These are phyloP conservation scores for Globisporangium viniferum DNA, from an alignment of 352 stramenopile species.

Conservation along the genomic window DNA sequence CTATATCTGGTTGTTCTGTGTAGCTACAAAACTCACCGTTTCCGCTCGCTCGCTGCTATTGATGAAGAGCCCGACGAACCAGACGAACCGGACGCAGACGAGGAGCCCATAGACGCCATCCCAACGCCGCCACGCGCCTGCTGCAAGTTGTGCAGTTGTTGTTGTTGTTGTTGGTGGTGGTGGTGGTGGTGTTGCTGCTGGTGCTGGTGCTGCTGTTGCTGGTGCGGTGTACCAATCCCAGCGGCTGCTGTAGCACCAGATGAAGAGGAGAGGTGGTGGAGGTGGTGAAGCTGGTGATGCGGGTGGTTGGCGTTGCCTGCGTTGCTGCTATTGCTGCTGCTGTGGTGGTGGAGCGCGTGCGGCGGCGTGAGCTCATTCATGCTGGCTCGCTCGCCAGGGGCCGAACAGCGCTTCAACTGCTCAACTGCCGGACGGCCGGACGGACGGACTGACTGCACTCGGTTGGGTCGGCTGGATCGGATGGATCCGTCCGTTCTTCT, in stretches of 20 bases:
- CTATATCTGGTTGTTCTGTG: neutral
- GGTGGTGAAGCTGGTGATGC: neutral
- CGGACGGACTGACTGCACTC: neutral
- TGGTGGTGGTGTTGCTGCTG: neutral
- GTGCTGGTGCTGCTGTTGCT: conserved; percentile 7
- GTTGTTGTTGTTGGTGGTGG: conserved; percentile 7
- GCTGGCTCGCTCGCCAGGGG: neutral
- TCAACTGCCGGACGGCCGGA: neutral
- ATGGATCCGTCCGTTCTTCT: conserved; percentile 14
- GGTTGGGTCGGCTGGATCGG: conserved; percentile 3
- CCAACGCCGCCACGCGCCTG: conserved; percentile 6
- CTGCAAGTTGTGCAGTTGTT: conserved; percentile 14
- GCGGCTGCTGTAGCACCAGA: neutral
- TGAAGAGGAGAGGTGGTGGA: neutral
- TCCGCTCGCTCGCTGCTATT: conserved; percentile 9
- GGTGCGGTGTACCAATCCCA: conserved; percentile 1
- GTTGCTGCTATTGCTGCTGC: conserved; percentile 11
- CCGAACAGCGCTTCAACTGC: neutral
- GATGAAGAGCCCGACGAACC: neutral
- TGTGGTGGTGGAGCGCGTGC: conserved; percentile 15
- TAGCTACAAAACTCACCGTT: conserved; percentile 8
- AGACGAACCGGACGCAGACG: neutral
- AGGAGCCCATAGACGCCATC: neutral
- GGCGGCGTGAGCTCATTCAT: conserved; percentile 19
- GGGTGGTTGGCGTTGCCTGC: neutral